A percentile compares a stretch with the other conserved stretches of the same genome.
phyloP scores from a whole-genome alignment of 1,139 yeast species.

The Kodamaea plutei region DNA sequence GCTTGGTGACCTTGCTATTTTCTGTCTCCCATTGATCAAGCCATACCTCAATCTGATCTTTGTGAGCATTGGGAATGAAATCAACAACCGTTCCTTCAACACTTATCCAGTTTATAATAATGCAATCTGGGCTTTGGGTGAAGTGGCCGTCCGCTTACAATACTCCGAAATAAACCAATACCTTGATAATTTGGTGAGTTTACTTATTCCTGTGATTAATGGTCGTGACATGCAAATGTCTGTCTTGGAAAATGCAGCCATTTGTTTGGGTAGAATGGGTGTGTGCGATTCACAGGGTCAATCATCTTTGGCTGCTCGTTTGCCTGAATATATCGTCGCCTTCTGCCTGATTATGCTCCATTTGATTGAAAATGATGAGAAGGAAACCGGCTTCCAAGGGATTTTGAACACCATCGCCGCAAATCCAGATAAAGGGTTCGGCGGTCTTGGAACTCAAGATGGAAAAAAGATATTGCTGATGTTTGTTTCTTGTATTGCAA shows the following conservation, averaged over 20 bases:
- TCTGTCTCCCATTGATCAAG: slow-evolving; percentile 51
- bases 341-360: slow-evolving; percentile 69
- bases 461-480: slow-evolving; percentile 48
- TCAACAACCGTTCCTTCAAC: slow-evolving; percentile 46
- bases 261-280: slow-evolving; percentile 89
- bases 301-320: slow-evolving; percentile 49
- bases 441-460: slow-evolving; percentile 42
- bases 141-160: slow-evolving; percentile 61
- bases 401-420: slow-evolving; percentile 61
- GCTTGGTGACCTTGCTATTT: slow-evolving; percentile 80
- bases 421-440: slow-evolving; percentile 63
- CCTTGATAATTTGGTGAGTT: slow-evolving; percentile 53
- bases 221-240: slow-evolving; percentile 55
- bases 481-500: slow-evolving; percentile 62
- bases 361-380: slow-evolving; percentile 73
- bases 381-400: slow-evolving; percentile 75
- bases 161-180: slow-evolving; percentile 54
- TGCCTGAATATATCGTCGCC: slow-evolving; percentile 51
- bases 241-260: slow-evolving; percentile 85
- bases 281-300: slow-evolving; percentile 48
- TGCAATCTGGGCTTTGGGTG: slow-evolving; percentile 94
- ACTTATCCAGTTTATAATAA: slow-evolving; percentile 73
- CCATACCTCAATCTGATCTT: slow-evolving; percentile 60
- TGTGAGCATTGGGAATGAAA: slow-evolving; percentile 64
- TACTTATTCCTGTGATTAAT: slow-evolving; percentile 62